Evolutionary conservation across 208 protist species (phyloP).

Genomic region (Leishmania tarentolae): DNA sequence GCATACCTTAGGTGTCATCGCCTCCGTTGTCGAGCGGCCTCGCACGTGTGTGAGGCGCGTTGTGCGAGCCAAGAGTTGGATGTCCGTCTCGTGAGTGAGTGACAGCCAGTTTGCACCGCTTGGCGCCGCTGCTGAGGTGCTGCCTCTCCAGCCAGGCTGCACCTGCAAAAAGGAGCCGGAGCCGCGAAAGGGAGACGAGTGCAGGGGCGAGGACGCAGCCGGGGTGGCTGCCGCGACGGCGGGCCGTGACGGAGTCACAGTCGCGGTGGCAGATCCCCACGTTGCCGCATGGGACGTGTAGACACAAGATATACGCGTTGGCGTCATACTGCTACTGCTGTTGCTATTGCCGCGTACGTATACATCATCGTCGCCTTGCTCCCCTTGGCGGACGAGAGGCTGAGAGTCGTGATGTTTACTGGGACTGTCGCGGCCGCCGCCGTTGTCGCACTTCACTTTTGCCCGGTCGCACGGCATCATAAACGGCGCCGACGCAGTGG

Average conservation of each 20-base stretch:
- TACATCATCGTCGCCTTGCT: not conserved
- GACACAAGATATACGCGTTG: slow-evolving; percentile 9
- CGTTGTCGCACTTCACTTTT: not conserved
- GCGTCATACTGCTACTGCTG: slow-evolving; percentile 9
- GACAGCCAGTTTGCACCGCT: slow-evolving; percentile 4
- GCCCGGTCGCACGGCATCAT: not conserved
- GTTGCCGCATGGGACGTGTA: not conserved
- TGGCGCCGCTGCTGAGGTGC: not conserved
- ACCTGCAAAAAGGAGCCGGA: slow-evolving; percentile 25
- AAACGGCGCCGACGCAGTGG: not conserved
- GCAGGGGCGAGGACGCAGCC: not conserved
- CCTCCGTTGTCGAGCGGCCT: not conserved
- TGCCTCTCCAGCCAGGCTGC: slow-evolving; percentile 2
- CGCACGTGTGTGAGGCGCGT: slow-evolving; percentile 13
- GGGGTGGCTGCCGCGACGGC: not conserved
- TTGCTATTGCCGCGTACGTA: not conserved
- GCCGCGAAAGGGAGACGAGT: slow-evolving; percentile 19
- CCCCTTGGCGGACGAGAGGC: not conserved
- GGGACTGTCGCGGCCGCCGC: not conserved
- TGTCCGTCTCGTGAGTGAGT: slow-evolving; percentile 18
- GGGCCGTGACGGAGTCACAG: not conserved
- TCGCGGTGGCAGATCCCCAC: not conserved
- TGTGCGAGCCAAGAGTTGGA: slow-evolving; percentile 27
- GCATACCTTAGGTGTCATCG: not conserved
- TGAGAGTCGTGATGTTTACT: not conserved